Evolutionary conservation across 768 basidiomycete species (phyloP).

Genomic region (Leccinum imitatum): DNA sequence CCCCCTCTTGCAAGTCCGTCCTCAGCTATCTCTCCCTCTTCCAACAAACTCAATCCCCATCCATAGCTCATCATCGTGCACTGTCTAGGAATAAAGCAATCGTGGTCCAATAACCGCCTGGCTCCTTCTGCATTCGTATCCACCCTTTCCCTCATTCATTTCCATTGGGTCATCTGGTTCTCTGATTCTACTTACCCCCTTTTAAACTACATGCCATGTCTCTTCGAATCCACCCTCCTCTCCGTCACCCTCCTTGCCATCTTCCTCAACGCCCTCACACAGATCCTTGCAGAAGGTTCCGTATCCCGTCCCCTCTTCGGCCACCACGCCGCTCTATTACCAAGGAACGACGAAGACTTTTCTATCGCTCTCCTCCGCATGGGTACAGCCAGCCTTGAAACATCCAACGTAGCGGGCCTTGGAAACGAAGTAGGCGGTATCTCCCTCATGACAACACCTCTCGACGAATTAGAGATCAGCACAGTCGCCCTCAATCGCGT

Average conservation of each 20-base stretch:
- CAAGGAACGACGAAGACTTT: conserved; percentile 72
- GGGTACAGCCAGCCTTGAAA: conserved; percentile 74
- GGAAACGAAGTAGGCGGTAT: conserved; percentile 72
- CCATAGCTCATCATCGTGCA: conserved; percentile 63
- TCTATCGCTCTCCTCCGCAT: conserved; percentile 67
- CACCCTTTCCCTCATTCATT: conserved; percentile 60
- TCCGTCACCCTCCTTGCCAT: conserved; percentile 57
- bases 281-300: conserved; percentile 60
- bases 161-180: conserved; percentile 59
- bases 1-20: conserved; percentile 66
- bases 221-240: conserved; percentile 66
- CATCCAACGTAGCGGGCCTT: conserved; percentile 67
- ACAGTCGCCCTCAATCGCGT: conserved; percentile 40
- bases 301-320: conserved; percentile 63
- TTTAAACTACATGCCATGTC: conserved; percentile 70
- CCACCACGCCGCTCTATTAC: conserved; percentile 38
- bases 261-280: conserved; percentile 60
- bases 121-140: conserved; percentile 66
- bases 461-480: conserved; percentile 27
- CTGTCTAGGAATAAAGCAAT: conserved; percentile 59
- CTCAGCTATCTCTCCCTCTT: not conserved
- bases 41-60: not conserved
- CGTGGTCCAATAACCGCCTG: conserved; percentile 66
- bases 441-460: conserved; percentile 18
- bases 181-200: conserved; percentile 57